phyloP scores from a whole-genome alignment of 371 early-diverging fungal genomes.

The Globomyces sp. region DNA sequence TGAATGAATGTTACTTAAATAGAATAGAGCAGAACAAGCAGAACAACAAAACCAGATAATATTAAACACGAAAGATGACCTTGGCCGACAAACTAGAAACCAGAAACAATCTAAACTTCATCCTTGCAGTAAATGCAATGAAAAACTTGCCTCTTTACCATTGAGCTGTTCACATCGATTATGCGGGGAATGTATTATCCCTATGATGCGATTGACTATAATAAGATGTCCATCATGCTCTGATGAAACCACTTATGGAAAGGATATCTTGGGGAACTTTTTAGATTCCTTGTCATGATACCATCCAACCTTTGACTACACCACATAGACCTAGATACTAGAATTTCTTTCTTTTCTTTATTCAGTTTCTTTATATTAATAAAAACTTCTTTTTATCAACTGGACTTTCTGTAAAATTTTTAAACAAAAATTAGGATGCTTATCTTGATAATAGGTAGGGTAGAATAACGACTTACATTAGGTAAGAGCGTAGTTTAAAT shows the following conservation, averaged over 20 bases:
- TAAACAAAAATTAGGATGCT: too few relatives aligned
- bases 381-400: too few relatives aligned
- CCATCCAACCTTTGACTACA: too few relatives aligned
- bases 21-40: conserved; percentile 14
- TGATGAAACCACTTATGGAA: not conserved
- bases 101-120: not conserved
- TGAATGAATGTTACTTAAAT: not conserved
- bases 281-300: not conserved
- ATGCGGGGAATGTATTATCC: not conserved
- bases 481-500: too few relatives aligned
- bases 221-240: not conserved
- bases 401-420: too few relatives aligned
- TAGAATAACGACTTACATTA: too few relatives aligned
- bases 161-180: not conserved
- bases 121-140: not conserved
- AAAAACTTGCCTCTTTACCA: not conserved
- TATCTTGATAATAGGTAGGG: too few relatives aligned
- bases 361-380: too few relatives aligned
- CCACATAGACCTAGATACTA: too few relatives aligned
- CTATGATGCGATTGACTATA: not conserved
- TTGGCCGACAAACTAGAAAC: not conserved
- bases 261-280: not conserved
- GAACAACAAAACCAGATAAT: not conserved
- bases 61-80: not conserved
- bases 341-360: too few relatives aligned